phyloP scores from a whole-genome alignment of 2,329 filamentous ascomycete species.

The Diplodia corticola region DNA sequence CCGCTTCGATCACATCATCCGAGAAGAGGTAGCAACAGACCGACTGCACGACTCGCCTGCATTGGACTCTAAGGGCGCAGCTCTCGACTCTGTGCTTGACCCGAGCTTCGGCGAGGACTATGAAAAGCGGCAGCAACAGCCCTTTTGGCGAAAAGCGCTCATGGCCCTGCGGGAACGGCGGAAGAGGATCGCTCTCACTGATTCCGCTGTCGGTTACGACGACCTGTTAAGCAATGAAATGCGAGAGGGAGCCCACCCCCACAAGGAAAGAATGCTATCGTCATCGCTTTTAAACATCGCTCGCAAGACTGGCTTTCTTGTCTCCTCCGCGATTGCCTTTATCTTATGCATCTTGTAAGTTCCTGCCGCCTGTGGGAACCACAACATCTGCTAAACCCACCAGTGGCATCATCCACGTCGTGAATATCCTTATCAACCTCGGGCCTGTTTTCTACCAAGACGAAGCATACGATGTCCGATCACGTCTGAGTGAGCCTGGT shows the following conservation, averaged over 20 bases:
- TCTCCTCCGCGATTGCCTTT: slow-evolving; percentile 28
- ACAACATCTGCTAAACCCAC: not conserved
- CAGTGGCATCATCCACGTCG: slow-evolving; percentile 46
- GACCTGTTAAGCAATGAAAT: slow-evolving; percentile 1
- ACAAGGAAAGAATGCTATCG: not conserved
- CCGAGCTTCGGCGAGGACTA: slow-evolving; percentile 14
- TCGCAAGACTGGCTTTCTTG: slow-evolving; percentile 25
- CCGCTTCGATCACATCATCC: slow-evolving; percentile 13
- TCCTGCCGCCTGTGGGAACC: not conserved
- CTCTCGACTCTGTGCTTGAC: not conserved
- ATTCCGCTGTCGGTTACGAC: not conserved
- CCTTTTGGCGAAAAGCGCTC: slow-evolving; percentile 33
- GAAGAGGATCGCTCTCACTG: not conserved
- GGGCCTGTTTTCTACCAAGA: slow-evolving; percentile 41
- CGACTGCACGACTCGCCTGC: not conserved
- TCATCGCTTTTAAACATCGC: not conserved
- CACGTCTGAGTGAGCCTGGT: slow-evolving; percentile 45
- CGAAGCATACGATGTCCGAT: slow-evolving; percentile 35
- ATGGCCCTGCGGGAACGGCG: slow-evolving; percentile 34
- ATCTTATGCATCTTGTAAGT: slow-evolving; percentile 39
- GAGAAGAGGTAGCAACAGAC: slow-evolving; percentile 5
- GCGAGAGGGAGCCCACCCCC: not conserved
- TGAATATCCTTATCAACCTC: slow-evolving; percentile 42
- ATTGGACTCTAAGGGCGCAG: not conserved
- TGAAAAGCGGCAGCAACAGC: not conserved